phyloP scores from a whole-genome alignment of 306 rosid species.

The Hippophae rhamnoides region DNA sequence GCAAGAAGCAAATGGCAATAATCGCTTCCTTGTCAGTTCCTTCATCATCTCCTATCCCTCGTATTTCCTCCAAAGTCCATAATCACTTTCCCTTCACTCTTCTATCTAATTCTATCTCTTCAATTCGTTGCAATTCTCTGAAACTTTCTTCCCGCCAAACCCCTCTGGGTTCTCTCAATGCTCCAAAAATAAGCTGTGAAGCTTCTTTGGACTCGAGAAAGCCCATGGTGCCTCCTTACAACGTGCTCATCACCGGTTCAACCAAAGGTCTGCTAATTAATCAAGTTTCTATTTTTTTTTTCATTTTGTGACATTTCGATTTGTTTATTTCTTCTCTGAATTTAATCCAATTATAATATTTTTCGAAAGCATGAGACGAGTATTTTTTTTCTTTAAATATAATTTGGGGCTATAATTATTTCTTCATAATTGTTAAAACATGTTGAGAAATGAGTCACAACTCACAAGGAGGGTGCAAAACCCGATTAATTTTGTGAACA shows the following conservation, averaged over 20 bases:
- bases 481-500: not conserved
- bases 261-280: conserved; percentile 49
- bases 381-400: no score
- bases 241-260: conserved; percentile 85
- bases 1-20: conserved; percentile 10
- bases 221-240: conserved; percentile 71
- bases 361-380: no score
- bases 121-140: conserved; percentile 10
- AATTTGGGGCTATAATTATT: no score
- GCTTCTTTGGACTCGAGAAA: conserved; percentile 16
- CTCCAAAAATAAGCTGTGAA: conserved; percentile 10
- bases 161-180: conserved; percentile 9
- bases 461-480: not conserved
- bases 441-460: not conserved
- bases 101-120: not conserved
- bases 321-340: no score
- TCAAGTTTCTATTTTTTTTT: no score
- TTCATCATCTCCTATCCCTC: conserved; percentile 16
- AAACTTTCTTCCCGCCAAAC: conserved; percentile 26
- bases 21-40: conserved; percentile 10
- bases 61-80: conserved; percentile 3
- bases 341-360: no score
- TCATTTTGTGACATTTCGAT: no score
- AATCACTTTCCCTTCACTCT: conserved; percentile 8
- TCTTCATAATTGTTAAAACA: no score